These are phyloP conservation scores for Coemansia sp. DNA, from an alignment of 192 early-diverging fungal genomes.

Conservation along the genomic window DNA sequence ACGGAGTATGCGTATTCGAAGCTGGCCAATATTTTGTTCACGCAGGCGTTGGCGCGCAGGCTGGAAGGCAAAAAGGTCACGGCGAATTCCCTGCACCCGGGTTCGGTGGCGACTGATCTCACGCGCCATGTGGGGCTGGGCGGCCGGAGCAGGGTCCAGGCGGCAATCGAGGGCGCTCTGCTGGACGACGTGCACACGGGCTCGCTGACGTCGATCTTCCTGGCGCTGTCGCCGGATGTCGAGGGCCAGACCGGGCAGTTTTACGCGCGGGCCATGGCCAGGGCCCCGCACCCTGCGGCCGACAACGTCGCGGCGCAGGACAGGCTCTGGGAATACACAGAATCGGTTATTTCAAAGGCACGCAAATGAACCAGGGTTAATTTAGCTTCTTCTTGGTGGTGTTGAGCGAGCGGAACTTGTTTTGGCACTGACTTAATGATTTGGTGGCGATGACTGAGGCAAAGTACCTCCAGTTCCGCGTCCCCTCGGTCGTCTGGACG, in stretches of 20 bases:
- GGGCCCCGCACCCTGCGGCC: slow-evolving; percentile 7
- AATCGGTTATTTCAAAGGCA: slow-evolving; percentile 10
- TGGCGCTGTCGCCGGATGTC: slow-evolving; percentile 27
- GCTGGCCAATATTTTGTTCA: slow-evolving; percentile 41
- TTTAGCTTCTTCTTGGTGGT: not conserved
- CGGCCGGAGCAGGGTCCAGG: not conserved
- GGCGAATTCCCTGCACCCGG: slow-evolving; percentile 26
- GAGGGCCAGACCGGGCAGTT: slow-evolving; percentile 9
- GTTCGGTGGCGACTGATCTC: slow-evolving; percentile 14
- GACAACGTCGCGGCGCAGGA: slow-evolving; percentile 14
- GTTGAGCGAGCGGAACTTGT: slow-evolving; percentile 41
- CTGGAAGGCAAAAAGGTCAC: slow-evolving; percentile 10
- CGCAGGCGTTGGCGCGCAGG: slow-evolving; percentile 26
- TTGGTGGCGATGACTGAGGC: slow-evolving; percentile 22
- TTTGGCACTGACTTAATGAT: slow-evolving; percentile 23
- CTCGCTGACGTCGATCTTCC: slow-evolving; percentile 22
- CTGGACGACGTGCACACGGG: slow-evolving; percentile 9
- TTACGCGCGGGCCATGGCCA: slow-evolving; percentile 5
- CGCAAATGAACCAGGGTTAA: not conserved
- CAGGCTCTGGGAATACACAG: slow-evolving; percentile 33
- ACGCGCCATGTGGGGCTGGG: slow-evolving; percentile 21
- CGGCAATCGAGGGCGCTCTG: not conserved
- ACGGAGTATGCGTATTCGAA: slow-evolving; percentile 33
- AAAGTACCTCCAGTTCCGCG: slow-evolving; percentile 26
- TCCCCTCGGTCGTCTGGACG: slow-evolving; percentile 1